Evolutionary conservation across 2,329 filamentous ascomycete genomes (phyloP).

Genomic region (Colletotrichum tropicicola): DNA sequence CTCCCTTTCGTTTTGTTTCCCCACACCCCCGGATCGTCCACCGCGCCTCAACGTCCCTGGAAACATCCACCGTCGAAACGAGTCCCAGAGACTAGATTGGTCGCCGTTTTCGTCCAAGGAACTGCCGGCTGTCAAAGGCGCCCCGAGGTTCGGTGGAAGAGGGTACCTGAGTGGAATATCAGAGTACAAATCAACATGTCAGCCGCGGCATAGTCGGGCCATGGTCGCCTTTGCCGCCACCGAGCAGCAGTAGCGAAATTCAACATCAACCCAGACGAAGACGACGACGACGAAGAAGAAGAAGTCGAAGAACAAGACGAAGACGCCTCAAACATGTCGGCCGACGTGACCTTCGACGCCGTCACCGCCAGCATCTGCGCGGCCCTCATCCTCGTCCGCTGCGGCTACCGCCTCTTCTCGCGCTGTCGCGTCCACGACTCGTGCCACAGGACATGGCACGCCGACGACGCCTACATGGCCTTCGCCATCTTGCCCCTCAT

Average conservation of each 20-base stretch:
- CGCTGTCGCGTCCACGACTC: slow-evolving; percentile 37
- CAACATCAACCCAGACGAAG: neutral
- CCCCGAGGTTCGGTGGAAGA: neutral
- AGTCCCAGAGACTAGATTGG: neutral
- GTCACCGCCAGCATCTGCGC: slow-evolving; percentile 38
- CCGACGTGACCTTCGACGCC: slow-evolving; percentile 38
- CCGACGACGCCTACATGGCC: slow-evolving; percentile 43
- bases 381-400: slow-evolving; percentile 38
- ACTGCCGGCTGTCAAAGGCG: neutral
- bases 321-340: slow-evolving; percentile 32
- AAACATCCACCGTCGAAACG: neutral
- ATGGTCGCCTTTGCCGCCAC: slow-evolving; percentile 16
- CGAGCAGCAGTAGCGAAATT: slow-evolving; percentile 3
- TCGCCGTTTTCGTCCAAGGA: neutral
- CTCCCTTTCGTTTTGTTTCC: slow-evolving; percentile 1
- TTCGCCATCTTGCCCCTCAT: slow-evolving; percentile 40
- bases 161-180: neutral
- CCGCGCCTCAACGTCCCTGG: too few species aligned
- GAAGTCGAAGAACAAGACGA: neutral
- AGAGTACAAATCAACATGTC: slow-evolving; percentile 14
- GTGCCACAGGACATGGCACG: slow-evolving; percentile 41
- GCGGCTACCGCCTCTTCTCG: slow-evolving; percentile 37
- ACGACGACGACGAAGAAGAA: neutral
- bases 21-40: neutral
- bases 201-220: slow-evolving; percentile 7